Evolutionary conservation across 352 stramenopile species (phyloP).

Genomic region (Globisporangium parvum): DNA sequence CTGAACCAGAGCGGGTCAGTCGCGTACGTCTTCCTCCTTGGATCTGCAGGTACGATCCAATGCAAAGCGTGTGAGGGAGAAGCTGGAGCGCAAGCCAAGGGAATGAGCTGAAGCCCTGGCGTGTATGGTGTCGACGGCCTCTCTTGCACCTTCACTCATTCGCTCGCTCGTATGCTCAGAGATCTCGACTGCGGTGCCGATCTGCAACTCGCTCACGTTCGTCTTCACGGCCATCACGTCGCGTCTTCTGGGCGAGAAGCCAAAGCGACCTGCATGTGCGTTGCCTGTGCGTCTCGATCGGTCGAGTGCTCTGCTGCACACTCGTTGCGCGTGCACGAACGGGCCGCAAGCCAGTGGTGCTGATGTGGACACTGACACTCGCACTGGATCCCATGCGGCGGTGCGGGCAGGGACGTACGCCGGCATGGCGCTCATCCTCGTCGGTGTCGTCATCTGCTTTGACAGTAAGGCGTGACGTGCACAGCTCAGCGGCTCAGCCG

Average conservation of each 20-base stretch:
- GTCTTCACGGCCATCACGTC: slow-evolving; percentile 84
- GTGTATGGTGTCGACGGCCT: no score
- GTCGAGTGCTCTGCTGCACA: not conserved
- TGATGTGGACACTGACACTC: not conserved
- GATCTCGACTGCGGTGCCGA: slow-evolving; percentile 80
- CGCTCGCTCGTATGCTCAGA: slow-evolving; percentile 22
- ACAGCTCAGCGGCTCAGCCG: no score
- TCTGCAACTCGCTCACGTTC: slow-evolving; percentile 87
- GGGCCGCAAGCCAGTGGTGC: not conserved
- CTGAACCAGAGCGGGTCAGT: slow-evolving; percentile 83
- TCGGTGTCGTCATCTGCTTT: slow-evolving; percentile 63
- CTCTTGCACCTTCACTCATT: no score
- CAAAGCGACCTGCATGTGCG: slow-evolving; percentile 63
- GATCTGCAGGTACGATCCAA: slow-evolving; percentile 41
- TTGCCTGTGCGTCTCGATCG: slow-evolving; percentile 5
- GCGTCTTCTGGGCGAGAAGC: slow-evolving; percentile 64
- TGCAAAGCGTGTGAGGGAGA: no score
- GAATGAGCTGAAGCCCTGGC: not conserved
- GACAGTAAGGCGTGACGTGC: slow-evolving; percentile 46
- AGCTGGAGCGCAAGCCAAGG: not conserved
- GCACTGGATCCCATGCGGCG: not conserved
- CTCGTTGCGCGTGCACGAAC: not conserved
- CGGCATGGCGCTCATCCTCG: slow-evolving; percentile 53
- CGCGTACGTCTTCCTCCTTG: slow-evolving; percentile 73
- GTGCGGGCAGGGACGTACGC: slow-evolving; percentile 39